Percentiles rank a stretch among this genome's conserved stretches.
Conservation (phyloP, 2,329 filamentous ascomycete genomes). For the Diaporthe vaccinii region DNA sequence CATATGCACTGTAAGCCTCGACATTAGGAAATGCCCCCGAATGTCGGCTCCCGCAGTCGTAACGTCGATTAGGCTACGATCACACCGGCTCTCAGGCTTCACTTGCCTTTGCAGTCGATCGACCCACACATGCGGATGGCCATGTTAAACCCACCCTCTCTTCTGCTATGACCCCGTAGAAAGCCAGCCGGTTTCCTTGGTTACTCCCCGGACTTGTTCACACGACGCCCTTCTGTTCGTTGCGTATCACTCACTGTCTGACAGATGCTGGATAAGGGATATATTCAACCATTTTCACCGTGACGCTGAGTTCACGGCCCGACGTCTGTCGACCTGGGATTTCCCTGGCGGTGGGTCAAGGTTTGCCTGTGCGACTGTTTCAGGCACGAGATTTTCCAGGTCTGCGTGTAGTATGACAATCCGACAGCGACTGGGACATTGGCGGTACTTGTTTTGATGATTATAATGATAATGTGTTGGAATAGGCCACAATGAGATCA, state of each 20-base stretch:
- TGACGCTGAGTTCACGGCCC: background rate
- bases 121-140: background rate
- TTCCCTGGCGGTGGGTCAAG: background rate
- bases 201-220: background rate
- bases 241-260: slow-evolving; percentile 27
- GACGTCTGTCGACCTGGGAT: background rate
- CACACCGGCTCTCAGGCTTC: slow-evolving; percentile 5
- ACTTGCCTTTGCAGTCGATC: background rate
- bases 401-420: background rate
- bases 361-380: background rate
- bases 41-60: background rate
- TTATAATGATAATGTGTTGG: slow-evolving; percentile 17
- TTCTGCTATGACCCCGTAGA: slow-evolving; percentile 19
- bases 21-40: background rate
- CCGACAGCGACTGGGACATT: slow-evolving; percentile 1
- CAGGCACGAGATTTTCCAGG: background rate
- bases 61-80: slow-evolving; percentile 7
- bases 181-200: background rate
- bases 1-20: background rate
- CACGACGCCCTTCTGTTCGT: background rate
- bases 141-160: background rate
- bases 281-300: background rate
- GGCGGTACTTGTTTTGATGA: slow-evolving; percentile 7
- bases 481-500: background rate
- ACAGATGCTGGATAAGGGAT: slow-evolving; percentile 23